Evolutionary conservation across 1,284 basidiomycete species (phyloP), one percentile per base, ranked within the genome.

Genomic region (Ustilago trichophora): DNA sequence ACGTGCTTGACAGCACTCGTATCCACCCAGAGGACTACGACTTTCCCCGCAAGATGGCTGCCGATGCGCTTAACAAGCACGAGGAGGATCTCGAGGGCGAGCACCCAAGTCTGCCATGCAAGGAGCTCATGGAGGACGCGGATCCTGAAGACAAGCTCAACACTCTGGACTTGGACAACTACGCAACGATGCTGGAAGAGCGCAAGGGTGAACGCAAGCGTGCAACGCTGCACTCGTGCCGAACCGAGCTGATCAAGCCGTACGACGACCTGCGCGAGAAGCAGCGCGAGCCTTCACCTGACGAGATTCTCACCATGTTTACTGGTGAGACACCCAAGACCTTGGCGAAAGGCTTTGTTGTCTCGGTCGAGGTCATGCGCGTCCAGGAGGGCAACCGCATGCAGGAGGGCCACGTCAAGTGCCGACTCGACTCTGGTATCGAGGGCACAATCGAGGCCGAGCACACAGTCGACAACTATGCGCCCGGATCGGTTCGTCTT

Each of bases 11-110:
- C 81, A 89, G 90, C 77, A 98, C 95, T 19, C 90, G 96, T 13
- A 93, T 99, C 63, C 96, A 99, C 82, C 93, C 93, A 1, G 93
- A 97, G 82, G 95, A 98, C 83, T 99, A 98, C 82, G 93, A 97
- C 76, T 87, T 98, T 50, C 95, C 96, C 2, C 89, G 93, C 40
- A 98, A 98, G 85, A 98, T 99, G 93, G 95, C 96, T 29, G 92
- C 92, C 11, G 95, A 98, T 82, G 93, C 95, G 7, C 87, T 98
- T 21, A 95, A 97, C 77, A 87, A 93, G 27, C 76, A 78, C 60
- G 78, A 77, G 41, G 79, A 80, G 60, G 79, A 80, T 52, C 60
- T 78, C 26, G 77, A 78, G 31, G 72, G 70, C 34, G 72, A 77
- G 54, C 77, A 80, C 34, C 56, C 72, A 7, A 77, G 75, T 48